Evolutionary conservation across 352 stramenopile genomes (phyloP), one percentile per base, ranked within the genome.

Genomic region (Vaucheria bursata): DNA sequence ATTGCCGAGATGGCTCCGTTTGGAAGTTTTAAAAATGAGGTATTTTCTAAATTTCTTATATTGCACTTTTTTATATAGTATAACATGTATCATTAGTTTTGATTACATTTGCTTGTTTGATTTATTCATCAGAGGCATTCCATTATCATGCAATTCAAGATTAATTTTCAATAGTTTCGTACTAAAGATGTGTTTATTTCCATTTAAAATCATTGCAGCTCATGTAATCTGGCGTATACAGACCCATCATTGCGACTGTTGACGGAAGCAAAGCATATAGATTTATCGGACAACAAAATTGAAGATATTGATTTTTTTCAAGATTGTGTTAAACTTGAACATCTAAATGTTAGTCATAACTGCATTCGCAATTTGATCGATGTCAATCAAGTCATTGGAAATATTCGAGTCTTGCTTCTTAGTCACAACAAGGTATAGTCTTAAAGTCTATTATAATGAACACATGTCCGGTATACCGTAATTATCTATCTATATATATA

Each of bases 251-350:
- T 68, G 53, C 53, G 53, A 2, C 53, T 68, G 8, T 34, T 68
- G 53, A 31, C 53, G 8, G 53, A 2, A 7, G 53, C 8, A 2
- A 31, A 34, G 2, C 8, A 68, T 7, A 8, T 68, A 2, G 53
- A 68, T 7, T 34, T 68, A 2, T 37, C 31, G 31, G 34, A 68
- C 8, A 68, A 68, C 8, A 2, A 7, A 2, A 68, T 68, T 8
- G 53, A 68, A 2, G 53, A 68, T 7, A 2, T 68, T 34, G 53
- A 68, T 2, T 68, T 68, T 68, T 68, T 68, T 2, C 53, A 68
- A 34, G 53, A 2, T 2, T 68, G 53, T 34, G 7, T 7, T 34
- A 2, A 68, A 34, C 53, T 68, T 31, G 8, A 7, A 7, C 2
- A 2, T 7, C 53, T 68, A 34, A 34, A 68, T 34, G 31, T 68